Base-by-base conservation (phyloP, 768 basidiomycete species). In the Auricularia cornea region DNA sequence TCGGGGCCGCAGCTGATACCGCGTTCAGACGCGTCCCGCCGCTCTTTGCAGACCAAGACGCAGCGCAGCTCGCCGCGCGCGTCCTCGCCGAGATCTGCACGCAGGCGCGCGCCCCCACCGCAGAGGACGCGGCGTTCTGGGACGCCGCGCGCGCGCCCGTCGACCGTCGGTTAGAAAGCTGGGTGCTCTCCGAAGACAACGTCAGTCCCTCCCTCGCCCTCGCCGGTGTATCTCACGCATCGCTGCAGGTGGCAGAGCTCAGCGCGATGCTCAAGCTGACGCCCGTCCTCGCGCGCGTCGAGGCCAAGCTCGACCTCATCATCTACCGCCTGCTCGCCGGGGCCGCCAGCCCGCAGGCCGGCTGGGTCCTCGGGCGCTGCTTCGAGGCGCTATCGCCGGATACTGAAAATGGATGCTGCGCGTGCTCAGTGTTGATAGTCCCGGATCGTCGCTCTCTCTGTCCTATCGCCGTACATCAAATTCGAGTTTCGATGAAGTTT, bases 181-280 rank as follows among this genome's bases (percentile, higher is more conserved):
- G 6, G 6, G 6, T 6, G 33, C 33, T 35, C 33, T 70, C 61
- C 2, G 70, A 72, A 10, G 77, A 79, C 48, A 75, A 76, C 35
- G 84, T 84, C 63, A 66, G 76, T 60, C 35, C 33, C 14, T 35
- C 33, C 14, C 33, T 35, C 33, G 33, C 14, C 14, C 33, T 6
- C 14, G 33, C 33, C 6, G 6, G 8, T 14, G 33, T 35, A 6
- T 14, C 33, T 35, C 10, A 35, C 35, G 31, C 38, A 20, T 26
- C 11, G 38, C 44, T 62, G 5, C 62, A 88, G 84, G 77, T 77
- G 69, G 33, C 75, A 14, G 81, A 85, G 63, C 69, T 92, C 63
- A 75, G 80, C 51, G 79, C 84, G 65, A 73, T 89, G 10, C 70
- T 90, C 14, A 70, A 80, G 3, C 71, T 91, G 3, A 80, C 84